Percentiles rank a stretch among this genome's conserved stretches.
phyloP scores from a whole-genome alignment of 768 basidiomycete genomes.

The Hericium erinaceus region DNA sequence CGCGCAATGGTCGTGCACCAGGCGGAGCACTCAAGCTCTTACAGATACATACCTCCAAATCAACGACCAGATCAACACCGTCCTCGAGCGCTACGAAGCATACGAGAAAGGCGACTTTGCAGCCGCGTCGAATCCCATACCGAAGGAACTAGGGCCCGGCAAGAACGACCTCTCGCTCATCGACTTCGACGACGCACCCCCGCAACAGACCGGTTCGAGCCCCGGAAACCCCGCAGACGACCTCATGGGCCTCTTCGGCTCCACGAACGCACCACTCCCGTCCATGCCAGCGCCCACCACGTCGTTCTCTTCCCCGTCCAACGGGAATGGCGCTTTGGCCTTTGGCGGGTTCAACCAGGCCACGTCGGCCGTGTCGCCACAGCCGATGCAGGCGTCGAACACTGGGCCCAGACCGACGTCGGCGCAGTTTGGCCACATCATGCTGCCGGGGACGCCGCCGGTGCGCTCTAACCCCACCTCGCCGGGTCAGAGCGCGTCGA shows the following conservation, averaged over 20 bases:
- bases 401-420: not conserved
- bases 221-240: conserved; percentile 36
- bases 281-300: not conserved
- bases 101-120: conserved; percentile 88
- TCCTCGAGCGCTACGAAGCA: conserved; percentile 82
- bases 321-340: conserved; percentile 1
- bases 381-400: conserved; percentile 1
- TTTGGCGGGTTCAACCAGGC: conserved; percentile 1
- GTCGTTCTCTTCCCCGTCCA: not conserved
- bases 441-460: conserved; percentile 12
- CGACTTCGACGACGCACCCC: conserved; percentile 58
- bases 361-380: conserved; percentile 1
- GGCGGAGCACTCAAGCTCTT: not conserved
- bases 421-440: conserved; percentile 12
- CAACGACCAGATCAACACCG: conserved; percentile 96
- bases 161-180: conserved; percentile 48
- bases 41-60: conserved; percentile 89
- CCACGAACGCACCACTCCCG: conserved; percentile 3
- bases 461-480: conserved; percentile 5
- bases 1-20: conserved; percentile 1
- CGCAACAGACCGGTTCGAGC: conserved; percentile 10
- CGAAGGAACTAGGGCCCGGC: conserved; percentile 41
- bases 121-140: conserved; percentile 59
- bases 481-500: not conserved
- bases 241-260: conserved; percentile 52